Evolutionary conservation across 768 basidiomycete genomes (phyloP), one percentile per base, ranked within the genome.

Genomic region (Kwoniella newhampshirensis): DNA sequence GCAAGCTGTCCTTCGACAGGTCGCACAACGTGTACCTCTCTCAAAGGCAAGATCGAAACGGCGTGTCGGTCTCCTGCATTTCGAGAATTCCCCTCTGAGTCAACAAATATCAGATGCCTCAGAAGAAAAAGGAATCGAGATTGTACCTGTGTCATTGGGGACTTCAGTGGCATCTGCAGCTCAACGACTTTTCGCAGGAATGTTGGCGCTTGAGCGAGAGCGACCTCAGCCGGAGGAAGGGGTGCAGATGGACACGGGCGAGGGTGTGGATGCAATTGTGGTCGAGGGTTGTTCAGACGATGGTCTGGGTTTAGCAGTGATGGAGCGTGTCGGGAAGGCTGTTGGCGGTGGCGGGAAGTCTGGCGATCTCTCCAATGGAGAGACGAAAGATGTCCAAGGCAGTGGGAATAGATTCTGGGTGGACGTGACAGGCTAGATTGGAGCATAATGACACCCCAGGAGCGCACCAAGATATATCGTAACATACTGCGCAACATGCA

Each of bases 301-400:
- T 26, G 82, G 84, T 32, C 87, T 96, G 68, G 94, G 94, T 0
- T 77, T 96, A 26, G 94, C 94, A 5, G 83, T 97, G 26, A 97
- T 96, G 91, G 96, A 98, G 75, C 82, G 94, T 17, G 84, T 92
- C 23, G 82, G 83, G 60, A 97, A 97, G 73, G 93, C 94, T 1
- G 91, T 92, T 6, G 84, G 86, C 3, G 83, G 86, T 46, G 74
- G 74, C 4, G 74, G 75, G 5, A 37, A 30, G 0, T 30, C 47
- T 2, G 65, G 62, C 4, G 67, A 55, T 20, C 54, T 74, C 50
- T 63, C 40, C 2, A 47, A 47, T 17, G 62, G 54, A 18, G 58
- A 46, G 18, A 48, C 30, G 2, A 36, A 50, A 36, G 54, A 40
- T 1, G 54, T 17, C 12, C 37, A 9, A 25, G 40, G 36, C 59